A percentile compares a stretch with the other conserved stretches of the same genome.
These are phyloP conservation scores for Pestalotiopsis sp. DNA, from an alignment of 2,329 filamentous ascomycete genomes.

Conservation along the genomic window DNA sequence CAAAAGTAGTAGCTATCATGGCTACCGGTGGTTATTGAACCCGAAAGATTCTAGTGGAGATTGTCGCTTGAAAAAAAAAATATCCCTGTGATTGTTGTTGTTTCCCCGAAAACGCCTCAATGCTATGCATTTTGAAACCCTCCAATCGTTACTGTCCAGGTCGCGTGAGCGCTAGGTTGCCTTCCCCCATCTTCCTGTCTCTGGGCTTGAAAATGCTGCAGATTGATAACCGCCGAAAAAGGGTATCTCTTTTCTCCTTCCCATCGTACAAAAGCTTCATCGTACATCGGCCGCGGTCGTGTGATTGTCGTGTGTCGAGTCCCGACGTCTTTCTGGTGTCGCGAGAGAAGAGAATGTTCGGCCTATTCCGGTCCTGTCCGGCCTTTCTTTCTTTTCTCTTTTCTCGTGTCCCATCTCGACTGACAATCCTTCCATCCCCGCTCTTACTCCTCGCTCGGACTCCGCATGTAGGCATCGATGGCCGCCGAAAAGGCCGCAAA, in stretches of 20 bases:
- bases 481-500: constrained; percentile 93
- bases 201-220: background rate
- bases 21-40: background rate
- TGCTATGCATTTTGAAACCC: constrained; percentile 24
- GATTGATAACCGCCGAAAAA: background rate
- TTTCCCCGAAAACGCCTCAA: constrained; percentile 27
- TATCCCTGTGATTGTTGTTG: no score
- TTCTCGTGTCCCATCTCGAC: constrained; percentile 13
- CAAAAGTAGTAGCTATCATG: background rate
- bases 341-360: background rate
- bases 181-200: background rate
- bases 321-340: constrained; percentile 14
- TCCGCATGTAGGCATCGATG: constrained; percentile 89
- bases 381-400: constrained; percentile 3
- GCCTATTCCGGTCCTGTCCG: background rate
- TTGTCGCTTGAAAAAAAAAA: constrained; percentile 15
- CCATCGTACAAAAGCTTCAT: constrained; percentile 1
- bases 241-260: background rate
- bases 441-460: constrained; percentile 64
- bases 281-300: background rate
- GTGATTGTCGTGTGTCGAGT: constrained; percentile 11
- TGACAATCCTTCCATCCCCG: background rate
- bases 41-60: constrained; percentile 23
- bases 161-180: constrained; percentile 10
- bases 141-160: no score